Base-by-base conservation (phyloP, 1,139 yeast genomes). In the Starmera stellimalicola region DNA sequence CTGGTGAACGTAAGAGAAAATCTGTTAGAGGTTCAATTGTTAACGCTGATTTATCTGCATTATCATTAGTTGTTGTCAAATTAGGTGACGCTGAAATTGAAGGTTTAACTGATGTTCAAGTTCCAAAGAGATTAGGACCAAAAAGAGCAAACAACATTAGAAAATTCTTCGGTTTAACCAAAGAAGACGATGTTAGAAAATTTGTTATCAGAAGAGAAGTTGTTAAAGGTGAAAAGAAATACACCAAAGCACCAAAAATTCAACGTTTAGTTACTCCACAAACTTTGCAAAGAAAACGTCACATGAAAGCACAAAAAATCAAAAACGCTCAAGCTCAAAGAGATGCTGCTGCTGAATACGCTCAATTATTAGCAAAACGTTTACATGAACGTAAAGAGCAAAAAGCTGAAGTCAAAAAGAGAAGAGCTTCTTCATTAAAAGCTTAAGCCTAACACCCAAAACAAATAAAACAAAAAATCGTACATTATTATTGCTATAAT, bases 281-380 rank as follows among this genome's bases (percentile, higher is more conserved):
- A 76, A 81, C 87, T 63, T 80, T 91, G 69, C 97, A 88, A 77
- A 91, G 96, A 81, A 91, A 91, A 94, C 84, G 97, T 77, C 91
- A 85, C 65, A 80, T 84, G 66, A 82, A 78, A 69, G 78, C 95
- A 57, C 74, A 79, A 70, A 91, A 91, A 83, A 74, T 84, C 66
- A 82, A 80, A 75, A 84, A 84, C 70, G 96, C 97, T 68, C 95
- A 85, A 77, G 87, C 84, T 63, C 95, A 87, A 75, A 87, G 94
- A 85, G 97, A 91, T 68, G 95, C 95, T 72, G 98, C 99, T 71
- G 95, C 97, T 65, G 98, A 91, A 72, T 91, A 91, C 81, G 94
- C 97, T 63, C 95, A 87, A 73, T 77, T 91, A 67, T 79, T 91
- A 69, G 97, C 98, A 64, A 74, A 87, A 77, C 93, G 97, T 73